Evolutionary conservation across 192 early-diverging fungal genomes (phyloP).

Genomic region (Backusella luteola): DNA sequence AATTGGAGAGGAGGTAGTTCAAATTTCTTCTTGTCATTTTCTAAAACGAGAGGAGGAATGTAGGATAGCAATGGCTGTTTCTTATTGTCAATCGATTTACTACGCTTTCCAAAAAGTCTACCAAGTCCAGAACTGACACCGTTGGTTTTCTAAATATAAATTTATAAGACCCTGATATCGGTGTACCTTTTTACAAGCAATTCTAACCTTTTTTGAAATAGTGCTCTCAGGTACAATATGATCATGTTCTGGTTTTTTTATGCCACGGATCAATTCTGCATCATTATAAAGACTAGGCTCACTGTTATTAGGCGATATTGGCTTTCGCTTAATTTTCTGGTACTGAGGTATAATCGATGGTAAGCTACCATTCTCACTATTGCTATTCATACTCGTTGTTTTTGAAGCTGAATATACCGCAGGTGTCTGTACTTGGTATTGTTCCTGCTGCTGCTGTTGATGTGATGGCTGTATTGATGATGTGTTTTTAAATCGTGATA

Average conservation of each 20-base stretch:
- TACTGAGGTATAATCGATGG: neutral
- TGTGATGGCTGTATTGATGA: neutral
- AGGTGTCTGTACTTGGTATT: neutral
- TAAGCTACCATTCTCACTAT: neutral
- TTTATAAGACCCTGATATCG: neutral
- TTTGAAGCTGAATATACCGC: neutral
- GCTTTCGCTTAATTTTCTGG: constrained; percentile 13
- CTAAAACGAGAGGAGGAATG: neutral
- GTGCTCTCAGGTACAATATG: neutral
- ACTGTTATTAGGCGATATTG: neutral
- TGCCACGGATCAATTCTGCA: neutral
- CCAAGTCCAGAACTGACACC: neutral
- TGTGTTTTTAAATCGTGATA: constrained; percentile 14
- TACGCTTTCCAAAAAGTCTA: neutral
- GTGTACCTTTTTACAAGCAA: neutral
- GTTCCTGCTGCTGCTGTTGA: neutral
- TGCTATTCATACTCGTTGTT: neutral
- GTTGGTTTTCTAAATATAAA: neutral
- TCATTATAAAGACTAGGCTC: neutral
- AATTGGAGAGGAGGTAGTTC: neutral
- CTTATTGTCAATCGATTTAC: neutral
- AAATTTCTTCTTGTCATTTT: neutral
- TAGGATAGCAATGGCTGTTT: neutral
- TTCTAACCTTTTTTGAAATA: neutral
- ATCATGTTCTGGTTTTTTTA: neutral